Conservation (phyloP, 2,329 filamentous ascomycete species). For the Apiospora malaysiana region DNA sequence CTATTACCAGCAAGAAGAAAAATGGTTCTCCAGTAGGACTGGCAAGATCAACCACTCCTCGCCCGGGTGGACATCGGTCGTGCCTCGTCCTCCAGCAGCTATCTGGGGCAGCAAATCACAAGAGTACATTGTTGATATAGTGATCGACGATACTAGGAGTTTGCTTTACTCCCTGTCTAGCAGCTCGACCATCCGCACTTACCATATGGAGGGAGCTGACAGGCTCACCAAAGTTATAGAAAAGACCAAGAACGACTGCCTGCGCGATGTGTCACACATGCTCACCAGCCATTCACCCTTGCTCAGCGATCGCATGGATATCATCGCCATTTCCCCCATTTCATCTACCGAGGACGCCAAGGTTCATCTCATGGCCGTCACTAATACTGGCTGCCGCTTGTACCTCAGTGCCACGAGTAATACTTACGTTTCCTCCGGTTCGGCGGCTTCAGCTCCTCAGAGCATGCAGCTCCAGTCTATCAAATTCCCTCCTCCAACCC, state of each 20-base stretch:
- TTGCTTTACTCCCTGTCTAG: slow-evolving; percentile 92
- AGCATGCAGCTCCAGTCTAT: slow-evolving; percentile 99
- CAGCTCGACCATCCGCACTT: slow-evolving; percentile 87
- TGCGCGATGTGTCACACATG: slow-evolving; percentile 79
- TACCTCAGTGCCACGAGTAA: slow-evolving; percentile 91
- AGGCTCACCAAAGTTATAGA: slow-evolving; percentile 69
- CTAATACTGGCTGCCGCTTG: slow-evolving; percentile 86
- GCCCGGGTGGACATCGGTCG: slow-evolving; percentile 70
- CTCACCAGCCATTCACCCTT: slow-evolving; percentile 76
- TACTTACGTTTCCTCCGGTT: slow-evolving; percentile 67
- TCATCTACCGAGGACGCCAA: slow-evolving; percentile 79
- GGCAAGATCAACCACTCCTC: slow-evolving; percentile 88
- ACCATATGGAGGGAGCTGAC: slow-evolving; percentile 76
- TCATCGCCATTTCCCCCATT: slow-evolving; percentile 88
- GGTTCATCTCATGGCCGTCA: slow-evolving; percentile 88
- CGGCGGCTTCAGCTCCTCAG: slow-evolving; percentile 72
- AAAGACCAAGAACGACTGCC: slow-evolving; percentile 65
- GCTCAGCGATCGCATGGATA: slow-evolving; percentile 70
- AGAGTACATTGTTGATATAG: slow-evolving; percentile 78
- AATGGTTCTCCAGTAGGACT: slow-evolving; percentile 91
- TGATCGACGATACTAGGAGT: slow-evolving; percentile 85
- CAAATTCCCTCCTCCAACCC: slow-evolving; percentile 78
- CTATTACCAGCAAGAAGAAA: slow-evolving; percentile 95
- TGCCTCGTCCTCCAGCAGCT: slow-evolving; percentile 58
- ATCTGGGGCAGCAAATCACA: slow-evolving; percentile 57